phyloP scores from a whole-genome alignment of 148 eudicot species.

The Rhododendron williamsianum region DNA sequence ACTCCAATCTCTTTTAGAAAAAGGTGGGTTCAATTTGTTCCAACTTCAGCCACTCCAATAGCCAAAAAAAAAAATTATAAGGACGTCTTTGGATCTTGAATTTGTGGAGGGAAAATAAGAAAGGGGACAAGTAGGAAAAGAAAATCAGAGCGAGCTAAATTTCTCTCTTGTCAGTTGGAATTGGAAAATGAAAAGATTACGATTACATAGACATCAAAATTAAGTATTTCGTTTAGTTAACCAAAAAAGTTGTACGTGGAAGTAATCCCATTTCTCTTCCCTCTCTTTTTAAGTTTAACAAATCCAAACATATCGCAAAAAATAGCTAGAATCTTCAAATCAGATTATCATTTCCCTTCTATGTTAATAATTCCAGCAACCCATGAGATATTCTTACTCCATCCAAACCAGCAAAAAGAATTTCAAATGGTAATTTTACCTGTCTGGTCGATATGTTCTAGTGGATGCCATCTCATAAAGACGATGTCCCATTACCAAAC shows the following conservation, averaged over 20 bases:
- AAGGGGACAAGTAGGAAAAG: background rate
- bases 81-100: background rate
- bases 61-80: background rate
- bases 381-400: background rate
- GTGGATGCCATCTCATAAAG: constrained; percentile 70
- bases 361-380: background rate
- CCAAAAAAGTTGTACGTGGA: background rate
- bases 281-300: background rate
- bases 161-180: background rate
- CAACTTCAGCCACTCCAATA: background rate
- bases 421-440: constrained; percentile 36
- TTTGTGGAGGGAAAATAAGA: background rate
- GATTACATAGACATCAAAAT: background rate
- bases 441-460: constrained; percentile 88
- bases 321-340: background rate
- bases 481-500: constrained; percentile 96
- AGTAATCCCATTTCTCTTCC: background rate
- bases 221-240: background rate
- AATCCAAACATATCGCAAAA: background rate
- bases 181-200: background rate
- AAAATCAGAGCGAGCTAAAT: background rate
- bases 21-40: background rate
- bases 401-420: background rate
- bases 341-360: background rate
- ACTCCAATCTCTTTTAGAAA: too few relatives aligned